Base-by-base conservation (phyloP, 2,329 filamentous ascomycete genomes). In the Peltaster fructicola region DNA sequence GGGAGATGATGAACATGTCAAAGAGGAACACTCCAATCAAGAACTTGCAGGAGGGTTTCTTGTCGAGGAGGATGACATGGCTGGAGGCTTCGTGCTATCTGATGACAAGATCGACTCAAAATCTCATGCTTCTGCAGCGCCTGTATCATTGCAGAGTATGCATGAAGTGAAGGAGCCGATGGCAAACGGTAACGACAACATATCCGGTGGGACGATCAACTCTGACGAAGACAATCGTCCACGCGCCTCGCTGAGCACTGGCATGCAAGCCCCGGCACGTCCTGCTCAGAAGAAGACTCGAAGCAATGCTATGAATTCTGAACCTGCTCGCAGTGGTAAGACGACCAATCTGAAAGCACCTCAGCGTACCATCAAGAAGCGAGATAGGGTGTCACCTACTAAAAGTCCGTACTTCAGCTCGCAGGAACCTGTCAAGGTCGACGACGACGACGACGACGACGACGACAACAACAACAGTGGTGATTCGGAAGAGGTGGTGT, bases 1-100 rank as follows among this genome's bases (percentile, higher is more conserved):
- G 30, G 36, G 49, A 26, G 31, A 34, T 6, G 36, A 43, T 3
- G 38, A 40, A 9, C 34, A 37, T 9, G 33, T 38, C 8, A 28
- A 35, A 6, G 30, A 30, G 9, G 23, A 30, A n/a, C 22, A 44
- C 5, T 33, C 38, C 4, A 35, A 24, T 9, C 33, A 41, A 7
- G 39, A 46, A 21, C 47, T 47, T 9, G 46, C 49, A 14, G 47
- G 45, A 6, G 52, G 48, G 1, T 53, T 54, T 14, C 5, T 53
- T 11, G 37, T 43, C 11, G 48, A 52, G 2, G 35, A 36, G 8
- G 28, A 38, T 21, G 35, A 38, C 5, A 39, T 30, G 11, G 6
- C 35, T 33, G 52, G 47, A 9, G 49, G 49, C 2, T 54, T 56
- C 26, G 29, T 56, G 9, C 23, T 42, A 13, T 42, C 48, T n/a